Percentiles rank a stretch among this genome's conserved stretches.
Conservation (phyloP, 2,329 filamentous ascomycete genomes). For the Akanthomyces lecanii region DNA sequence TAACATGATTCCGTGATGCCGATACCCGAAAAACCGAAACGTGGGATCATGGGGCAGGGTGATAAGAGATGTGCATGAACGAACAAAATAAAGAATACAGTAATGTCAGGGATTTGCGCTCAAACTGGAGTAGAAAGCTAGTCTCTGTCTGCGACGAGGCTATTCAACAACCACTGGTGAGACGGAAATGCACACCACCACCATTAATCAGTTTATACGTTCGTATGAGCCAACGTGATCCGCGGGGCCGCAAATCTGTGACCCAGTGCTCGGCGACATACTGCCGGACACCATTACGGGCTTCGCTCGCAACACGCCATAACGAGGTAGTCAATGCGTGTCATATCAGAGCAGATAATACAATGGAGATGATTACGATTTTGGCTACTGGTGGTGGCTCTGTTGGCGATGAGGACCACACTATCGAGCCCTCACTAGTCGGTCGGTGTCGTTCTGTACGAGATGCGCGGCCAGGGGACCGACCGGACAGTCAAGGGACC, state of each 20-base stretch:
- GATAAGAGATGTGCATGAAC: neutral
- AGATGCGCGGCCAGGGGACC: too few species aligned
- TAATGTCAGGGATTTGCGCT: neutral
- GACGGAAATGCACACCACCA: neutral
- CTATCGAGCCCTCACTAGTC: too few species aligned
- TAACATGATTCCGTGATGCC: neutral
- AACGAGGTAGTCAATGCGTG: neutral
- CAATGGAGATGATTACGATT: too few species aligned
- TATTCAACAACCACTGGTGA: neutral
- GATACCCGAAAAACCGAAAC: conserved; percentile 2
- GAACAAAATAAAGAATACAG: neutral
- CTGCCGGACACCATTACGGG: neutral
- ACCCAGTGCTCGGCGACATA: neutral
- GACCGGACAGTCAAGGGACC: neutral
- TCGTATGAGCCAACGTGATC: neutral
- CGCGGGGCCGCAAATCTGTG: neutral
- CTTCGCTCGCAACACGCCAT: neutral
- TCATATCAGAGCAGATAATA: neutral
- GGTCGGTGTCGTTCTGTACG: too few species aligned
- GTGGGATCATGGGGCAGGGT: neutral
- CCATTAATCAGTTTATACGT: neutral
- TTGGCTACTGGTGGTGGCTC: too few species aligned
- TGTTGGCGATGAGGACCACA: neutral
- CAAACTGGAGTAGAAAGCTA: neutral
- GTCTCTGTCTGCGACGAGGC: neutral